Base-by-base conservation (phyloP, 192 early-diverging fungal species). In the Ambispora gerdemannii region DNA sequence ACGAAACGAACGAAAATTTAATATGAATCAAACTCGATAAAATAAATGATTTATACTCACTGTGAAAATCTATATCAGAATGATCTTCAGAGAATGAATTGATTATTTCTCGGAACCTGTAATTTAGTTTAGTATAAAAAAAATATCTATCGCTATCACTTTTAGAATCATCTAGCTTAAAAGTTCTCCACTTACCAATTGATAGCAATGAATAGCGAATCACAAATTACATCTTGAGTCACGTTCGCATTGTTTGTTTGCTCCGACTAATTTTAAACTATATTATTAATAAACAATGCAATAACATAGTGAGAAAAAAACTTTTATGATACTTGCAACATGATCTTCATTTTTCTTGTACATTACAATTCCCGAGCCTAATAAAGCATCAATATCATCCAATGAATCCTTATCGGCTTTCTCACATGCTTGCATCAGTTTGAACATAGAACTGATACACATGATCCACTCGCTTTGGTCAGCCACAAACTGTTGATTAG, bases 391-490 rank as follows among this genome's bases (percentile, higher is more conserved):
- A 43, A 93, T 84, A 3, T 85, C 84, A 20, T 79, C 78, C 11
- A 91, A 73, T 15, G 77, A 78, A 31, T 83, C 82, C 0, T 77
- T 71, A 59, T 77, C 79, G 0, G 80, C 77, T 53, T 89, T 89
- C 43, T 89, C 87, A 63, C 89, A 90, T 0, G 82, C 85, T 72
- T 93, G 91, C 27, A 90, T 68, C 28, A 93, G 75, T 52, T 88
- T 88, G 53, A 93, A 80, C 27, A 89, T 63, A 2, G 91, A 84
- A 47, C 87, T 89, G 10, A 90, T 77, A 17, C 84, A 83, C 0
- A 87, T 73, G 1, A 89, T 36, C 8, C 56, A 73, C 63, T 78
- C 79, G 1, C 66, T 67, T 15, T 74, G 62, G 3, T 72, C 62
- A 17, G 64, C 30, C 63, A 15, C 72, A 58, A 1, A 61, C 7